Conservation (phyloP, 331 rosid genomes). For the Ulmus americana region DNA sequence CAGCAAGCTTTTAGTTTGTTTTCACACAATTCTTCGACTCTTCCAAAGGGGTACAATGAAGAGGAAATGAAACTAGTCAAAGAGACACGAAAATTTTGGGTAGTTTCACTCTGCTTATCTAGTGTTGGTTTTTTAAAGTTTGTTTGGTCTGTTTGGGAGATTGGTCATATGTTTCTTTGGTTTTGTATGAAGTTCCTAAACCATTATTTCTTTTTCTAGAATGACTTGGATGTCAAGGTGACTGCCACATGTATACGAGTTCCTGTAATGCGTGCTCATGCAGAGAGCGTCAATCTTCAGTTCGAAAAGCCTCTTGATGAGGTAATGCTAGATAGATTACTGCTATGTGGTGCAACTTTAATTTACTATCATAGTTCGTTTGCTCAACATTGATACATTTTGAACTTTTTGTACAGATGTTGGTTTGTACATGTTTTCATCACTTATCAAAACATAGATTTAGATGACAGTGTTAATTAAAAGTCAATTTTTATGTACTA, state of each 20-base stretch:
- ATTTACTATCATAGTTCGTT: too few species aligned
- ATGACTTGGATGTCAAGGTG: slow-evolving; percentile 68
- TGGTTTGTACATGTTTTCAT: too few species aligned
- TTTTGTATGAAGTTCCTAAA: background rate
- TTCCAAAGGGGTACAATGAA: slow-evolving; percentile 92
- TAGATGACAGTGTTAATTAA: too few species aligned
- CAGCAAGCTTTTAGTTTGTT: slow-evolving; percentile 96
- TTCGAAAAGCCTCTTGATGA: slow-evolving; percentile 84
- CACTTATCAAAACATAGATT: too few species aligned
- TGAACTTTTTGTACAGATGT: too few species aligned
- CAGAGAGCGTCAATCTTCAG: slow-evolving; percentile 94
- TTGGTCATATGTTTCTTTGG: background rate
- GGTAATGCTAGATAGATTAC: slow-evolving; percentile 36
- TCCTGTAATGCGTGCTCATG: slow-evolving; percentile 97
- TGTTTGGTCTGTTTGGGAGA: background rate
- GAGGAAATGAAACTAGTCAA: slow-evolving; percentile 97
- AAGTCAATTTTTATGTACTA: too few species aligned
- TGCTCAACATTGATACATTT: too few species aligned
- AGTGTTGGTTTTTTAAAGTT: background rate
- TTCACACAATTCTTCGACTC: slow-evolving; percentile 80
- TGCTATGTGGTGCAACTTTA: background rate
- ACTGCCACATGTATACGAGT: slow-evolving; percentile 93
- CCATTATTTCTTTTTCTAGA: slow-evolving; percentile 35
- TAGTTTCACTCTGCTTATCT: slow-evolving; percentile 23
- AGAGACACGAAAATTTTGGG: slow-evolving; percentile 94